Evolutionary conservation across 805 yeast genomes (phyloP), one percentile per base, ranked within the genome.

Genomic region (Cephaloascus fragrans): DNA sequence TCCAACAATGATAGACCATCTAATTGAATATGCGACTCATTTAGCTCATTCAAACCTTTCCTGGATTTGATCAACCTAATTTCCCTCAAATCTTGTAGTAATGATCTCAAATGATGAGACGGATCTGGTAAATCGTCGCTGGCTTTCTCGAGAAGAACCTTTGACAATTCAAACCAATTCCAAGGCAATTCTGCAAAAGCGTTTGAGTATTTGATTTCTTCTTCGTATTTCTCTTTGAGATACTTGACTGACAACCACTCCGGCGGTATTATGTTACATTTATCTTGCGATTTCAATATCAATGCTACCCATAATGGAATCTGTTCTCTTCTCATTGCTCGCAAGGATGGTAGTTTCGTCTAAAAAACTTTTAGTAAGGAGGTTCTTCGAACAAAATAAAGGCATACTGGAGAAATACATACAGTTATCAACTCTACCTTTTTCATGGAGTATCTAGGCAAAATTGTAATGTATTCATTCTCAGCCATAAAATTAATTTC

Each of bases 291-390:
- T 51, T 86, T 87, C 37, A 93, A 63, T 17, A 89, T 62, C 5
- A 89, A 54, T 0, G 97, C 97, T 17, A 85, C 64, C 97, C 97
- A 93, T 2, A 90, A 45, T 0, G 96, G 95, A 0, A 93, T 77
- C 36, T 73, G 65, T 16, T 71, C 73, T 38, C 89, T 69, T 43
- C 81, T 72, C 73, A 83, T 69, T 0, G 94, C 86, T 35, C 73
- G 57, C 28, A 86, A 59, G 5, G 67, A 62, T 0, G 90, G 88
- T 20, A 77, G 52, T 33, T 62, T 63, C 19, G 73, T 63, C 59
- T 75, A 56, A 3, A 58, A 35, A 23, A 18, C 4, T 14, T n/a
- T n/a, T n/a, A n/a, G n/a, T n/a, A n/a, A n/a, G n/a, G n/a, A n/a
- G n/a, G n/a, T n/a, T n/a, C n/a, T n/a, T n/a, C n/a, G n/a, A n/a